Evolutionary conservation across 106 monocot genomes (phyloP), one percentile per base, ranked within the genome.

Genomic region (Alisma plantagoaquatica): DNA sequence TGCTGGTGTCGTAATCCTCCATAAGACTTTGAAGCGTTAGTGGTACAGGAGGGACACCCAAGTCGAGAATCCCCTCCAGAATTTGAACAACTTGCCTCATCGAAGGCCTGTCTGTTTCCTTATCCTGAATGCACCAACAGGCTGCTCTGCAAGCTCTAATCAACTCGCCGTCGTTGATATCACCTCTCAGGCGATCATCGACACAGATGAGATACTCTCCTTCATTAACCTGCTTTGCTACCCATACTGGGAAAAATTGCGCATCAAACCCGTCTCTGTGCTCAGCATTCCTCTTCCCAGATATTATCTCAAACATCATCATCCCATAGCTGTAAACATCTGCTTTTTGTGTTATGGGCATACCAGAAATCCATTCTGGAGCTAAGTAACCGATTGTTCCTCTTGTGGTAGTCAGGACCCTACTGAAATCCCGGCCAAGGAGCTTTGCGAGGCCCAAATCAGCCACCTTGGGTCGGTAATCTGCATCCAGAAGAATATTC

Each of bases 101-200:
- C 22, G 70, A 59, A 3, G 76, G 76, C 42, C 76, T 59, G 17
- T 26, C n/a, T 19, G 19, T 19, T 19, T 43, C 52, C 52, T 29
- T n/a, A n/a, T n/a, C n/a, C n/a, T n/a, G n/a, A n/a, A n/a, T n/a
- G n/a, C n/a, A n/a, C n/a, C n/a, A n/a, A 7, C 52, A 77, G 23
- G 77, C 77, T 10, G 68, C 63, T 30, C 55, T 77, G 26, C 56
- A 72, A 27, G 41, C 62, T 57, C 67, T 77, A 12, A 20, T 57
- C 3, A 77, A 24, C 45, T 77, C 77, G 24, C 48, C 57, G n/a
- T 27, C 8, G 16, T 51, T 43, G 3, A 52, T 62, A 24, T 57
- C 47, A 11, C 57, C 67, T 1, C 46, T 29, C 62, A 68, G 43
- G 24, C 51, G 71, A 18, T 25, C 23, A 48, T 77, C 72, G 29